Base-by-base conservation (phyloP, 2,329 filamentous ascomycete species). In the Paecilomyces fulvus region DNA sequence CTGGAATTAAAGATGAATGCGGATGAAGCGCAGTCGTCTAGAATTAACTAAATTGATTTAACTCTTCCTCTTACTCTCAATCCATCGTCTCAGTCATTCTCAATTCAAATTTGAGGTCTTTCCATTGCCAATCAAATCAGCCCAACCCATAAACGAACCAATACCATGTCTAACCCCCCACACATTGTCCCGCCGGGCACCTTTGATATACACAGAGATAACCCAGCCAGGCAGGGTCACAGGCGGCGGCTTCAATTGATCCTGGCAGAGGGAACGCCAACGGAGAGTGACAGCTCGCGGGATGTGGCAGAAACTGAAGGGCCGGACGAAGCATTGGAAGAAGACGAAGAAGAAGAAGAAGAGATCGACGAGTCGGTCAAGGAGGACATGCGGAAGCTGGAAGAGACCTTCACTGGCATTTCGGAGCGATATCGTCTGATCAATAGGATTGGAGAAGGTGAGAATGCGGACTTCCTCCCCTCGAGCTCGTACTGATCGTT, bases 361-460 rank as follows among this genome's bases (percentile, higher is more conserved):
- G 71, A 75, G 46, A 65, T 72, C 28, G 75, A 79, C 48, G 73
- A 75, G 55, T 71, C 69, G 1, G 89, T 96, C 12, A 82, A 85
- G 59, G 85, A 91, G 54, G 94, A 99, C 71, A 99, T 99, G 83
- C 83, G 85, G 54, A 89, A 86, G 63, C 84, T 99, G 56, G 86
- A 92, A 64, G 80, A 84, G 55, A 87, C 85, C 31, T 96, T 97
- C 70, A 86, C 86, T 37, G 89, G 88, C 53, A 95, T 97, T 70
- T 87, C 83, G 62, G 82, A 89, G 65, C 85, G 87, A 57, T 99
- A 92, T 74, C 86, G 92, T 54, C 76, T 99, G 55, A 94, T 99
- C 70, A 96, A 96, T 75, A 87, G 92, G 60, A 99, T 99, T 67
- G 94, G 94, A 67, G 94, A 99, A 82, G 94, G 91, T 92, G 75